Evolutionary conservation across 1,284 basidiomycete species (phyloP).

Genomic region (Cryptococcus floricola): DNA sequence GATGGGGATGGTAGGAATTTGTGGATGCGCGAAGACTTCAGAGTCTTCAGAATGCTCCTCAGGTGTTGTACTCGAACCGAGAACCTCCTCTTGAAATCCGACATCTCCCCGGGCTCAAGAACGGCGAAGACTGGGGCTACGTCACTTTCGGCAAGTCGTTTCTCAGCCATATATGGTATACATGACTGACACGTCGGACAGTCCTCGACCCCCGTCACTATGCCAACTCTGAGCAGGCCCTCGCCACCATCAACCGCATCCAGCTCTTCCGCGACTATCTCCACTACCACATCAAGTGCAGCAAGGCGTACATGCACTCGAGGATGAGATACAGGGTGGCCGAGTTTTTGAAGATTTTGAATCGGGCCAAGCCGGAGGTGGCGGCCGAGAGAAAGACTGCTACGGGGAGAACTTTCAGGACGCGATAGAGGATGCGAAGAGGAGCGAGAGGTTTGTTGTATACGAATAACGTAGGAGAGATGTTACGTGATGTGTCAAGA

Average conservation of each 20-base stretch:
- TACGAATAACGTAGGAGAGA: not conserved
- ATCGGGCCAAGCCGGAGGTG: slow-evolving; percentile 94
- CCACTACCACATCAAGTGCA: slow-evolving; percentile 98
- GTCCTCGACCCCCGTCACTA: slow-evolving; percentile 98
- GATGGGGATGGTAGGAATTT: slow-evolving; percentile 69
- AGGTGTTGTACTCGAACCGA: slow-evolving; percentile 94
- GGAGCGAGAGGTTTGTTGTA: slow-evolving; percentile 1
- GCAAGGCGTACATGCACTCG: slow-evolving; percentile 99
- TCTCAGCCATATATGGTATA: not conserved
- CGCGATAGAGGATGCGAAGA: slow-evolving; percentile 20
- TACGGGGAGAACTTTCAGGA: slow-evolving; percentile 51
- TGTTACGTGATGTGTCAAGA: not conserved
- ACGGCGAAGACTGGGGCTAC: slow-evolving; percentile 90
- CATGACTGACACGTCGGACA: slow-evolving; percentile 24
- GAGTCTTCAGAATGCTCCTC: slow-evolving; percentile 92
- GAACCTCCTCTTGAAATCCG: slow-evolving; percentile 96
- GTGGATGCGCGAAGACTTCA: slow-evolving; percentile 93
- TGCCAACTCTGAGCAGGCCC: slow-evolving; percentile 64
- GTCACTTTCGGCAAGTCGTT: slow-evolving; percentile 74
- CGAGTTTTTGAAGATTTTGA: slow-evolving; percentile 96
- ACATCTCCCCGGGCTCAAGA: slow-evolving; percentile 72
- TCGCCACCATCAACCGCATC: slow-evolving; percentile 89
- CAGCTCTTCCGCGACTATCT: slow-evolving; percentile 97
- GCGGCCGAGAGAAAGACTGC: slow-evolving; percentile 83
- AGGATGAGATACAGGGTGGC: slow-evolving; percentile 91